Conservation (phyloP, 495 filamentous ascomycete species). For the Annulohypoxylon bovei region DNA sequence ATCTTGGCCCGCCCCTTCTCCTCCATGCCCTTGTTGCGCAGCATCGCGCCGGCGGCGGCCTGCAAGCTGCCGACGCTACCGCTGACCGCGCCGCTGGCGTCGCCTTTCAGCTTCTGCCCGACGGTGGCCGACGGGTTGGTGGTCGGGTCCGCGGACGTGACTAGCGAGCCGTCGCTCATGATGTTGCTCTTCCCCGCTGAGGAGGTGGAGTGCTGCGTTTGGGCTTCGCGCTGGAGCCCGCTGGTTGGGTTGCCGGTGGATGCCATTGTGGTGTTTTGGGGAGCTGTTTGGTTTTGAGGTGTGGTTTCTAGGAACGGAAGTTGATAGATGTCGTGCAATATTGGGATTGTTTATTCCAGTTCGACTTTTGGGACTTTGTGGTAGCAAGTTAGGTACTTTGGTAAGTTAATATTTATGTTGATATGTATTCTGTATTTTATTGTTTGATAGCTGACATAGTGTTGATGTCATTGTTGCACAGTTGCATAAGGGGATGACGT, state of each 20-base stretch:
- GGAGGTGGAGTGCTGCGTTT: conserved; percentile 10
- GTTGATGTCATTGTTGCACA: not conserved
- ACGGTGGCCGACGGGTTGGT: conserved; percentile 27
- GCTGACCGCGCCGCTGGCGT: conserved; percentile 36
- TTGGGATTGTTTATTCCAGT: not conserved
- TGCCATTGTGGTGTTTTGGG: conserved; percentile 20
- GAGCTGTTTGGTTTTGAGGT: not conserved
- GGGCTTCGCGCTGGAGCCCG: conserved; percentile 18
- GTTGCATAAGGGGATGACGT: not conserved
- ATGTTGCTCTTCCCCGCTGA: conserved; percentile 19
- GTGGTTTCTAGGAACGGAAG: not conserved
- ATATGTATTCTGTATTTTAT: not conserved
- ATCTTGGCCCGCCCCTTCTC: conserved; percentile 38
- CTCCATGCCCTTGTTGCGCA: conserved; percentile 35
- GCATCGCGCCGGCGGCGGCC: conserved; percentile 26
- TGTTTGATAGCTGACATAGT: not conserved
- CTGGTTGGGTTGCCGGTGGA: conserved; percentile 33
- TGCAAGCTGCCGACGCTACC: conserved; percentile 37
- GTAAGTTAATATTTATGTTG: not conserved
- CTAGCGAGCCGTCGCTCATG: conserved; percentile 26
- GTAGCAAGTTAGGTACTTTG: not conserved
- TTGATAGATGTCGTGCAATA: not conserved
- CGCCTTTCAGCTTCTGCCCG: conserved; percentile 42
- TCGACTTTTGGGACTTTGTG: not conserved
- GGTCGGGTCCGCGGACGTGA: conserved; percentile 36